These are phyloP conservation scores for Setaria viridis DNA, from an alignment of 202 grass and related monocot species.

Conservation along the genomic window DNA sequence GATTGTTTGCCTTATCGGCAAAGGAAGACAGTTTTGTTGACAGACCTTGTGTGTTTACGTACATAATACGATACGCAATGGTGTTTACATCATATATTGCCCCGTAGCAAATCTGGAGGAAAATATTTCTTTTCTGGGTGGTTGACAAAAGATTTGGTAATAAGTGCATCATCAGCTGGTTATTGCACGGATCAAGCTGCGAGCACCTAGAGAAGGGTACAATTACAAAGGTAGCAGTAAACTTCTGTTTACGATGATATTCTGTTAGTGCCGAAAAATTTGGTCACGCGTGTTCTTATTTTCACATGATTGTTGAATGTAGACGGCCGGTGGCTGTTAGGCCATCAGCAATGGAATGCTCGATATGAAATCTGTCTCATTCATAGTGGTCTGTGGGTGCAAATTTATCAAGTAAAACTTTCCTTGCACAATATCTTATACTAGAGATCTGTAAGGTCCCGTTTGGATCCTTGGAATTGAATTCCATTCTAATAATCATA, in stretches of 20 bases:
- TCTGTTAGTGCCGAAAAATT: not conserved
- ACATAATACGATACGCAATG: not conserved
- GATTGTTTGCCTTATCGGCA: not conserved
- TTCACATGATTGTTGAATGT: not conserved
- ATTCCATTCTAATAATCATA: no score
- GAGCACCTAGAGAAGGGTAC: constrained; percentile 3
- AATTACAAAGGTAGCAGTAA: not conserved
- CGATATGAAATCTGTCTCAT: not conserved
- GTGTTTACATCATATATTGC: not conserved
- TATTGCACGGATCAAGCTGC: not conserved
- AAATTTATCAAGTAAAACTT: not conserved
- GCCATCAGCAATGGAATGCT: not conserved
- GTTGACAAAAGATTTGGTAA: not conserved
- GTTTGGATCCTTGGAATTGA: no score
- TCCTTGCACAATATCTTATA: no score
- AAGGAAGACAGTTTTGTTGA: not conserved
- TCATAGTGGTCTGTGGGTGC: not conserved
- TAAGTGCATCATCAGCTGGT: not conserved
- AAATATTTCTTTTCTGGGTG: not conserved
- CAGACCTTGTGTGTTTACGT: not conserved
- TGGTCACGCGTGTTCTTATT: not conserved
- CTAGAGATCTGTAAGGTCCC: no score
- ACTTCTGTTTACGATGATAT: not conserved
- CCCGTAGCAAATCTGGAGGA: not conserved
- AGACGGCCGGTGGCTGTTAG: not conserved